A percentile compares a stretch with the other conserved stretches of the same genome.
Evolutionary conservation across 441 rosid genomes (phyloP).

Genomic region (Gossypium laxum): DNA sequence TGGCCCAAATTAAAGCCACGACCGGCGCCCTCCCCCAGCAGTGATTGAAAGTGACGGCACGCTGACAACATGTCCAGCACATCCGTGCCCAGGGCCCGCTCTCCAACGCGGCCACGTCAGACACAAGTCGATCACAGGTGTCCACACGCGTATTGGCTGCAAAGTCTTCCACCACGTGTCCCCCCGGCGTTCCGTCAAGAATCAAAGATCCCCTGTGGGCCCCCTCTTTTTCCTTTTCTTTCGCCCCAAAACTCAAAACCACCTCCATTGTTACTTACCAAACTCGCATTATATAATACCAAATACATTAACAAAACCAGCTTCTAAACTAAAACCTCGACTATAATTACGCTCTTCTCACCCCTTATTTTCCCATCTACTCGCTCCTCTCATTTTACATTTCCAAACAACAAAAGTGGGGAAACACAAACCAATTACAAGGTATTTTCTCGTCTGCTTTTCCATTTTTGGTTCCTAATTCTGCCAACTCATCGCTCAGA

Average conservation of each 20-base stretch:
- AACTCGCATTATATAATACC: not conserved
- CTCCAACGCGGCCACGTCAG: conserved; percentile 44
- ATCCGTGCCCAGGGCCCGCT: conserved; percentile 25
- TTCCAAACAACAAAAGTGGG: not conserved
- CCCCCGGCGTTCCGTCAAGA: not conserved
- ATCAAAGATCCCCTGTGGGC: not conserved
- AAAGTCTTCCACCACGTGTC: conserved; percentile 37
- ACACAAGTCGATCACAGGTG: conserved; percentile 29
- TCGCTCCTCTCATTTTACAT: not conserved
- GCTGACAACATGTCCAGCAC: conserved; percentile 11
- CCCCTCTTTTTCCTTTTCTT: not conserved
- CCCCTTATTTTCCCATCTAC: not conserved
- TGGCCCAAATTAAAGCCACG: conserved; percentile 10
- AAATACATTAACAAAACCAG: not conserved
- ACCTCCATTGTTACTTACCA: not conserved
- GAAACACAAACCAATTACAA: not conserved
- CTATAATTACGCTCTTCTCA: not conserved
- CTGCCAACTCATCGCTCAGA: conserved; percentile 20
- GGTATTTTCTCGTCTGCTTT: not conserved
- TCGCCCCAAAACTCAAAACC: not conserved
- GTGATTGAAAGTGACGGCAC: conserved; percentile 47
- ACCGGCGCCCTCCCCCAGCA: conserved; percentile 33
- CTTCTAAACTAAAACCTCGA: not conserved
- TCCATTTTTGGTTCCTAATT: not conserved
- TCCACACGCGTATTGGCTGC: conserved; percentile 25